These are phyloP conservation scores for Neurospora crassa DNA, from an alignment of 2,329 filamentous ascomycete genomes.

Conservation along the genomic window DNA sequence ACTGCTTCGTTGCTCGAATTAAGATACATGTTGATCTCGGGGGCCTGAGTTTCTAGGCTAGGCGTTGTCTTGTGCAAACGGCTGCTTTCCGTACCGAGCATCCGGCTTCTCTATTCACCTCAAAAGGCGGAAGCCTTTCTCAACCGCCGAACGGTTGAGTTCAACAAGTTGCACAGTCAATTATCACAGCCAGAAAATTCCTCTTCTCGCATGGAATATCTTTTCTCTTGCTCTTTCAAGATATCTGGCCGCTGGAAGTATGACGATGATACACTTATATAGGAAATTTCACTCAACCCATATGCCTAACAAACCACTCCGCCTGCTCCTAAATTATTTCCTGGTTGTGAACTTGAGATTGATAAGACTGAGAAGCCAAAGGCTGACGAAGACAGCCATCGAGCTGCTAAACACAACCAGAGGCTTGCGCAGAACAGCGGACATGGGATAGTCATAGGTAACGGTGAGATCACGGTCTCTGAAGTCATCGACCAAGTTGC, in stretches of 20 bases:
- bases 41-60: not conserved
- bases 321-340: constrained; percentile 22
- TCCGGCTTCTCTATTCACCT: not conserved
- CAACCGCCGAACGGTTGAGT: not conserved
- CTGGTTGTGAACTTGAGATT: constrained; percentile 63
- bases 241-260: not conserved
- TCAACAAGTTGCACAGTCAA: not conserved
- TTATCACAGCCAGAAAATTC: not conserved
- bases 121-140: not conserved
- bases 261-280: not conserved
- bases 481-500: constrained; percentile 85
- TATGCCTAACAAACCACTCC: not conserved
- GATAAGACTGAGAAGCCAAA: constrained; percentile 67
- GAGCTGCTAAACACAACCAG: constrained; percentile 67
- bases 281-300: not conserved
- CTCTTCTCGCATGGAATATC: not conserved
- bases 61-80: not conserved
- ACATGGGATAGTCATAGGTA: constrained; percentile 74
- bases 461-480: constrained; percentile 76
- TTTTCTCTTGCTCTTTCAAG: not conserved
- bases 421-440: constrained; percentile 75
- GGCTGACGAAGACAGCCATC: constrained; percentile 62
- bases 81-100: not conserved
- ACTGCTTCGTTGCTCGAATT: not conserved
- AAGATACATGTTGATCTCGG: not conserved